Evolutionary conservation across 495 filamentous ascomycete genomes (phyloP), one percentile per base, ranked within the genome.

Genomic region (Aspergillus sclerotiicarbonarius): DNA sequence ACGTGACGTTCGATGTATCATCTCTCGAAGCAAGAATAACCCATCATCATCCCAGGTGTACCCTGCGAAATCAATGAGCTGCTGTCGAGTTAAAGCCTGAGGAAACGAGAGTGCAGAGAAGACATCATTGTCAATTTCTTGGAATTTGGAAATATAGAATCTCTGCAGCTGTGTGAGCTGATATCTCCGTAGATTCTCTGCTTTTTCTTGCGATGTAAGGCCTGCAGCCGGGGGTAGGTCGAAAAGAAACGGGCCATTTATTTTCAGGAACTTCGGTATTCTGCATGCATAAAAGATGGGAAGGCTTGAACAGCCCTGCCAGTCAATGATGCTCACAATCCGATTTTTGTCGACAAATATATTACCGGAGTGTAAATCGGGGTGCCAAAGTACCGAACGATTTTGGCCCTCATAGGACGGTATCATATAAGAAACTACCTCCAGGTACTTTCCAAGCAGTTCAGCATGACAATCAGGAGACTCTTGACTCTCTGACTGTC

Each of bases 401-500:
- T 56, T 33, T 56, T 32, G 53, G 47, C 53, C 41, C 29, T 21
- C 20, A 45, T 56, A 1, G 8, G 53, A 48, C 31, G 53, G 53
- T 48, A 56, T 56, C 53, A 56, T 48, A 48, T 56, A 20, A 57
- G 55, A 30, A 0, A 51, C 45, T 43, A 57, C 46, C 35, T 51
- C 35, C 46, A 51, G 31, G 41, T 57, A 57, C 31, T 29, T 33
- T 31, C 51, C 55, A 16, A 57, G 46, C 31, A 57, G 46, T 53
- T 44, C 31, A 43, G 48, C 39, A 7, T 58, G 56, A 46, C 56
- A 58, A 46, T 35, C 35, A 46, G 56, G 56, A 44, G 56, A 53
- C 47, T 58, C 56, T 53, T 58, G 56, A 35, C 49, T 58, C 20
- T 53, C 48, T 46, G 56, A 53, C 43, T 58, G 56, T 46, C 56